Evolutionary conservation across 306 rosid genomes (phyloP).

Genomic region (Cotoneaster glaucophyllus): DNA sequence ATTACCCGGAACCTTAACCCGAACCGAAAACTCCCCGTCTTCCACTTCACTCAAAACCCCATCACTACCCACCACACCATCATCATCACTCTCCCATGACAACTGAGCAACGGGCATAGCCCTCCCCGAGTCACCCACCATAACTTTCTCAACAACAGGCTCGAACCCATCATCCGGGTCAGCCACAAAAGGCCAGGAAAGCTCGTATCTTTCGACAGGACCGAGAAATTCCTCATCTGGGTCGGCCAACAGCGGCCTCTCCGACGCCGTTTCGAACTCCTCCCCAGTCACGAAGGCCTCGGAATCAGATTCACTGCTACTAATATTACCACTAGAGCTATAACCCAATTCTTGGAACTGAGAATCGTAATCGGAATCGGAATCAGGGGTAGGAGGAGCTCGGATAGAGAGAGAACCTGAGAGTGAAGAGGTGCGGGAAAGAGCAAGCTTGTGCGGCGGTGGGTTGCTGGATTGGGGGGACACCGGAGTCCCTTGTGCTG

Average conservation of each 20-base stretch:
- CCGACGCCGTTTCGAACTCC: conserved; percentile 19
- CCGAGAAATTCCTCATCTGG: conserved; percentile 4
- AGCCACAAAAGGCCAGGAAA: conserved; percentile 12
- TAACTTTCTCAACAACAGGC: conserved; percentile 7
- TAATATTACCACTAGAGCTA: conserved; percentile 16
- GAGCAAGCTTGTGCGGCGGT: not conserved
- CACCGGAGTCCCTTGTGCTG: not conserved
- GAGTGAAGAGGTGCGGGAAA: conserved; percentile 9
- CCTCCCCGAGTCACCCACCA: conserved; percentile 5
- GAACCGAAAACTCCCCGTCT: conserved; percentile 11
- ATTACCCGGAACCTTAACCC: conserved; percentile 5
- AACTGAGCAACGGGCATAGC: conserved; percentile 55
- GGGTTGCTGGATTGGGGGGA: no score
- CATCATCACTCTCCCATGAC: conserved; percentile 37
- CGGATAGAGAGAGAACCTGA: conserved; percentile 41
- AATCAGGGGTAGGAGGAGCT: conserved; percentile 52
- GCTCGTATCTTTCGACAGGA: not conserved
- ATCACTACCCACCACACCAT: conserved; percentile 7
- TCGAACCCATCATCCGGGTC: conserved; percentile 1
- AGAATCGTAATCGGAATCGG: conserved; percentile 24
- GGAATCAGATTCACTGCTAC: conserved; percentile 23
- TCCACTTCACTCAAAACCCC: conserved; percentile 18
- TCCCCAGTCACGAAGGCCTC: conserved; percentile 24
- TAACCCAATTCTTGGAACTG: conserved; percentile 1
- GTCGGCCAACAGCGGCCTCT: conserved; percentile 21